These are phyloP conservation scores for Wallacemonas sp. DNA, from an alignment of 208 protist species.

Conservation along the genomic window DNA sequence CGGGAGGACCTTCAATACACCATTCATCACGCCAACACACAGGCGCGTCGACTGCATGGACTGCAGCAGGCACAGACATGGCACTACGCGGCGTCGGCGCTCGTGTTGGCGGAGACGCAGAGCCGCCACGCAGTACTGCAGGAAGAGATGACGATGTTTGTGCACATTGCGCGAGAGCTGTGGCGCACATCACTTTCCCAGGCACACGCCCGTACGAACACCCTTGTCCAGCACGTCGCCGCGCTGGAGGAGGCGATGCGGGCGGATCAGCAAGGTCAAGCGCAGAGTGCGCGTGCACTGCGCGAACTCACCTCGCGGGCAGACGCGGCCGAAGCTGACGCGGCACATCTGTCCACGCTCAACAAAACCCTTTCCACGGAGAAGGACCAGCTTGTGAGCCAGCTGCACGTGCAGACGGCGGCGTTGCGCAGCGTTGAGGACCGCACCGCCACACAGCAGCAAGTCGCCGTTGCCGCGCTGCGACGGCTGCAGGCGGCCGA, in stretches of 20 bases:
- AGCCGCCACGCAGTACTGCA: too few species aligned
- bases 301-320: neutral
- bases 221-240: neutral
- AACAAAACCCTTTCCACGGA: conserved; percentile 2
- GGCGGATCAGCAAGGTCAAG: neutral
- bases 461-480: conserved; percentile 33
- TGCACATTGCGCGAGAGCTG: too few species aligned
- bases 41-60: too few species aligned
- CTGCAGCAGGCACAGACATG: too few species aligned
- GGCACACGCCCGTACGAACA: too few species aligned
- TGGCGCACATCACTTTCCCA: too few species aligned
- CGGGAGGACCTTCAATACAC: conserved; percentile 1
- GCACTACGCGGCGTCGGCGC: too few species aligned
- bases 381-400: neutral
- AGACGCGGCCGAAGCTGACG: conserved; percentile 9
- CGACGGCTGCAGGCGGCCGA: conserved; percentile 66
- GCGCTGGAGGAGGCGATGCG: neutral
- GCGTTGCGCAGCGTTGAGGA: neutral
- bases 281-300: too few species aligned
- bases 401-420: conserved; percentile 11
- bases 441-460: conserved; percentile 18
- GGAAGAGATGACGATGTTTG: too few species aligned
- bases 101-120: too few species aligned
- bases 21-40: neutral
- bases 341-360: conserved; percentile 2